Evolutionary conservation across 139 green algal genomes (phyloP).

Genomic region (Microglena sp.): DNA sequence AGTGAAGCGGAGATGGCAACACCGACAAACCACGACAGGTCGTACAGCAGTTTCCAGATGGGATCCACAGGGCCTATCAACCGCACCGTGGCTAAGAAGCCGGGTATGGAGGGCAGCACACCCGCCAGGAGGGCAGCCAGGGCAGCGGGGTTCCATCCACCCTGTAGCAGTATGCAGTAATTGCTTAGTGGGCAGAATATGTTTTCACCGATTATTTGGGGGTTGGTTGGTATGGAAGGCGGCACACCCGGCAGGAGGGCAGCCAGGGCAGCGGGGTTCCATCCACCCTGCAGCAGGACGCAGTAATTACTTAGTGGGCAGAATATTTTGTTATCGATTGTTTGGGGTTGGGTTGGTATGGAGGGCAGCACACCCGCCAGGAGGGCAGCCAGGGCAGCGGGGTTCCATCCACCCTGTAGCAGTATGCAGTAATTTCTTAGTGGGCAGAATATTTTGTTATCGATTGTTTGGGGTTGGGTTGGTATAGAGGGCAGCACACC

Average conservation of each 20-base stretch:
- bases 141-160: constrained; percentile 36
- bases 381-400: constrained; percentile 16
- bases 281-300: constrained; percentile 36
- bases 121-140: constrained; percentile 27
- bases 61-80: no score
- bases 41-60: no score
- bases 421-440: no score
- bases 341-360: no score
- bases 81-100: constrained; percentile 42
- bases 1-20: constrained; percentile 28
- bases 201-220: no score
- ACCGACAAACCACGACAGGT: constrained; percentile 58
- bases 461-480: no score
- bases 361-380: constrained; percentile 33
- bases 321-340: no score
- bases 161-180: constrained; percentile 11
- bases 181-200: no score
- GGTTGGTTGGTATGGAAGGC: constrained; percentile 22
- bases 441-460: no score
- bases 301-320: no score
- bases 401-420: constrained; percentile 40
- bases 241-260: constrained; percentile 26
- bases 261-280: constrained; percentile 25
- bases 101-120: constrained; percentile 42
- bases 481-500: constrained; percentile 46